A percentile compares a stretch with the other conserved stretches of the same genome.
Evolutionary conservation across 208 protist genomes (phyloP).

Genomic region (Leishmania arabica): DNA sequence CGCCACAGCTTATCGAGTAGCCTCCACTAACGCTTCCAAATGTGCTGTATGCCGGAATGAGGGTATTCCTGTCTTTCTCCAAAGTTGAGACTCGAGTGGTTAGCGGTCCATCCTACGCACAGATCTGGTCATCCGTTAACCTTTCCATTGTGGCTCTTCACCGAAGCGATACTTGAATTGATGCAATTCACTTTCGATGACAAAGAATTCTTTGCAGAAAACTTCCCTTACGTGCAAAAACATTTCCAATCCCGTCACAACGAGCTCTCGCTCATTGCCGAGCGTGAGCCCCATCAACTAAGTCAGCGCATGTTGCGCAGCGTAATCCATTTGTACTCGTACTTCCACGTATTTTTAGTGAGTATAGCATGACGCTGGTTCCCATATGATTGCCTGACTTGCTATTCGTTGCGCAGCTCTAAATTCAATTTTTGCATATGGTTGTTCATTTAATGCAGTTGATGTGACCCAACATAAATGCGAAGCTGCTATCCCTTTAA

Average conservation of each 20-base stretch:
- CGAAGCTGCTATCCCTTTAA: background rate
- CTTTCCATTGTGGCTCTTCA: too few species aligned
- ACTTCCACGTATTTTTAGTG: background rate
- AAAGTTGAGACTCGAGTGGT: too few species aligned
- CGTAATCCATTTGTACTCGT: background rate
- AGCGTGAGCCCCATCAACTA: background rate
- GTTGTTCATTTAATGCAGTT: background rate
- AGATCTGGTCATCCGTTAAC: too few species aligned
- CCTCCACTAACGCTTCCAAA: too few species aligned
- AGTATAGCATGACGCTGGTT: background rate
- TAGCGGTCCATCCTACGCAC: too few species aligned
- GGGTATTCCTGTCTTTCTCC: too few species aligned
- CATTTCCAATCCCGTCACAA: background rate
- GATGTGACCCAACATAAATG: background rate
- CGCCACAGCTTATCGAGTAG: too few species aligned
- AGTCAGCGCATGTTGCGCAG: background rate
- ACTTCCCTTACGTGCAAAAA: background rate
- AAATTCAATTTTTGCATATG: background rate
- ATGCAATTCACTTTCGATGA: too few species aligned
- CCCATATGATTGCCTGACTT: background rate
- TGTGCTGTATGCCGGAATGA: too few species aligned
- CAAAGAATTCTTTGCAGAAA: background rate
- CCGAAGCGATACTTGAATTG: too few species aligned
- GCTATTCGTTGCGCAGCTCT: background rate
- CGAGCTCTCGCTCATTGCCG: background rate